Base-by-base conservation (phyloP, 768 basidiomycete species). In the Austroboletus eburneus region DNA sequence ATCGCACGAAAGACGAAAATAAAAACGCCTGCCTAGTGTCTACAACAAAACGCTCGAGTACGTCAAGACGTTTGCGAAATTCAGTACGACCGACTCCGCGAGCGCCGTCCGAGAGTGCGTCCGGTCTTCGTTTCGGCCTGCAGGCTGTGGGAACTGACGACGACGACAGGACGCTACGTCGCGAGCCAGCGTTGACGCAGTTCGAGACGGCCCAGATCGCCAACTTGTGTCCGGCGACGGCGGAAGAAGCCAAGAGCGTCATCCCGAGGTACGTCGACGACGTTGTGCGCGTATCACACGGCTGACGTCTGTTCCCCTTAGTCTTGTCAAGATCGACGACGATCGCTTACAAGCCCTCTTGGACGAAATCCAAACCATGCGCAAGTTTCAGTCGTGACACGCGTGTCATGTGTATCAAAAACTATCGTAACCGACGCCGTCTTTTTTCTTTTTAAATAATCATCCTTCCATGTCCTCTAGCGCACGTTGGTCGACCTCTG, bases 171-270 rank as follows among this genome's bases (percentile, higher is more conserved):
- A 88, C 87, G 1, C 69, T 94, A 7, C 78, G 86, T 42, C 74
- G 89, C 54, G 89, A 92, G 58, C 79, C 83, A 0, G 81, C 81
- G 3, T 63, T 95, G 32, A 90, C 90, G 2, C 88, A 89, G 58
- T 94, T 93, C 55, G 92, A 95, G 71, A 87, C 87, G 4, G 91
- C 91, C 3, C 92, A 95, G 62, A 87, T 95, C 43, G 90, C 90
- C 14, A 95, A 95, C 58, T 67, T 95, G 45, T 91, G 89, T 59
- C 92, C 92, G 13, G 87, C 83, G 33, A 82, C 83, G 48, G 78
- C 88, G 4, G 92, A 95, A 55, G 93, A 95, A 66, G 87, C 91
- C 22, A 94, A 92, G 72, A 91, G 91, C 57, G 77, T 92, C 43
- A 72, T 95, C 27, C 92, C 92, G 7, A 94, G 91, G 91, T 86